Base-by-base conservation (phyloP, 2,329 filamentous ascomycete genomes). In the Talaromyces sp. region DNA sequence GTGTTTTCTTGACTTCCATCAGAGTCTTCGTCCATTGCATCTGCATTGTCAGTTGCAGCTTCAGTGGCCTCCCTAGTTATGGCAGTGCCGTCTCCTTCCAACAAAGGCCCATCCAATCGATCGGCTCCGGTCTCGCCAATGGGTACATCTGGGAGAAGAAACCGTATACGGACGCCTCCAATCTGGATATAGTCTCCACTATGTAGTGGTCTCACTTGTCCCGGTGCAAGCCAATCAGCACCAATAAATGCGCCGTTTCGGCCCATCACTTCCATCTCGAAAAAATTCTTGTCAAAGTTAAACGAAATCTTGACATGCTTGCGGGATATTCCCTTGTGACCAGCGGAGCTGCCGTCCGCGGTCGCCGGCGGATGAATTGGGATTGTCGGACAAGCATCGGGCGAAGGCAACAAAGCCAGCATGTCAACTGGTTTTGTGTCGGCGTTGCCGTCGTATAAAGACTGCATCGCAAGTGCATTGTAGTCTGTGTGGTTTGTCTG, bases 251-350 rank as follows among this genome's bases (percentile, higher is more conserved):
- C 78, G 57, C 82, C 82, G 62, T 85, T 85, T 54, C 78, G 74
- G 36, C 84, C 83, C 52, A 84, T 76, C 2, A 86, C 80, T 56
- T 81, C 75, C 72, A 86, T 77, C 63, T 84, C 79, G 66, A 85
- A 87, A 36, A 76, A 64, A 48, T 80, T 78, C 37, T 77, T 75
- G 41, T 83, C 77, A 61, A 82, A 81, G 59, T 84, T 83, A 73
- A 83, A 87, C 25, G 77, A 75, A 60, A 87, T 85, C 60, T 79
- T 81, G 54, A 84, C 78, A 66, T 87, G 84, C 64, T 83, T 79
- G 22, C 84, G 77, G 3, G 84, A 87, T 35, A 87, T 86, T 43
- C 79, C 80, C 61, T 80, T 81, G 62, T 84, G 81, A 15, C 77
- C 77, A 11, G 76, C 76, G 2, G 78, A 73, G 57, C 64, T 71